Evolutionary conservation across 2,329 filamentous ascomycete genomes (phyloP), one percentile per base, ranked within the genome.

Genomic region (Aspergillus brasiliensis): DNA sequence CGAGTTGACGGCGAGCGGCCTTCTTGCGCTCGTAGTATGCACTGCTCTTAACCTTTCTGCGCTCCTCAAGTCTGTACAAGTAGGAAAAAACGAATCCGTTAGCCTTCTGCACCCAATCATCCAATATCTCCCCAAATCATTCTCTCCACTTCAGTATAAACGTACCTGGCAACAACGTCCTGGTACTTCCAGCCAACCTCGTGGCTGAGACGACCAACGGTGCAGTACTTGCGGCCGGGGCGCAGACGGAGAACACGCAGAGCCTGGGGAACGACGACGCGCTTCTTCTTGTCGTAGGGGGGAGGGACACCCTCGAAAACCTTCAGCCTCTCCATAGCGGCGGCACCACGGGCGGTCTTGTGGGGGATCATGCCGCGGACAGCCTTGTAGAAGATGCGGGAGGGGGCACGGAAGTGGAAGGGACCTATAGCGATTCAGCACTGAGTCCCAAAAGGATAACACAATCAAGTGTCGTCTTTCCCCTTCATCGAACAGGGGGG

Each of bases 21-120:
- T 96, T 97, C 95, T 98, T 99, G 88, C 93, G 92, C 88, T 96
- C 93, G 88, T 98, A 98, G 91, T 97, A 99, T 81, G 95, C 95
- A 74, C 91, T 88, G 78, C 92, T 90, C 92, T 98, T 99, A 82
- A 96, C 94, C 88, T 99, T 99, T 87, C 95, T 91, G 84, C 94
- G 89, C 88, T 99, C 95, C 88, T 99, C 95, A 78, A 99, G 88
- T 84, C 95, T 98, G 76, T 72, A 62, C 54, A 13, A 34, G 51
- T 48, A 34, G 42, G 42, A 27, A 54, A 38, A 11, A 34, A 46
- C 4, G 11, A 51, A 5, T 42, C n/a, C 31, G 59, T 67, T 71
- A 71, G 66, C 60, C 51, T 63, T 60, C 69, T 34, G 31, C 31
- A 56, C 52, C n/a, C 38, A 27, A 46, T 17, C 10, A 5, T 19